Evolutionary conservation across 352 stramenopile genomes (phyloP).

Genomic region (Phytophthora brassicae): DNA sequence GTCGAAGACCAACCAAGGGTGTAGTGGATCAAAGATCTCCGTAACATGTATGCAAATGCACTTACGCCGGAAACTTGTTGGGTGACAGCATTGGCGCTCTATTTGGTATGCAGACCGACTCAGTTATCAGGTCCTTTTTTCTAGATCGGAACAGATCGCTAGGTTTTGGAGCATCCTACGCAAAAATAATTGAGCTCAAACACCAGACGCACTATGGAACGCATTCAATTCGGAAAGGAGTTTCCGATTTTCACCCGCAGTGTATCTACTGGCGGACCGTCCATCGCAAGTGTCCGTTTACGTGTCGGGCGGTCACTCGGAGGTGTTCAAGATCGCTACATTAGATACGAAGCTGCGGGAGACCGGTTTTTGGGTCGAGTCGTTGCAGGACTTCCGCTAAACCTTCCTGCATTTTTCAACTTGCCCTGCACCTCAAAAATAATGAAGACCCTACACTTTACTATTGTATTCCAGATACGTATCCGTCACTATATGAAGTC

Average conservation of each 20-base stretch:
- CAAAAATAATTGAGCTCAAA: not conserved
- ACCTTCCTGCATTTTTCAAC: constrained; percentile 1
- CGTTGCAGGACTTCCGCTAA: constrained; percentile 9
- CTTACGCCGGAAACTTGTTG: constrained; percentile 1
- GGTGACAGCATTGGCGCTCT: not conserved
- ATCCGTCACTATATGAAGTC: not conserved
- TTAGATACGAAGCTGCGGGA: no score
- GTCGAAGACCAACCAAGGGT: constrained; percentile 25
- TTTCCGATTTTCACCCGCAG: constrained; percentile 16
- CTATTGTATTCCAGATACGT: not conserved
- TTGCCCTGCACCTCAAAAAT: constrained; percentile 10
- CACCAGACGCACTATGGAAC: constrained; percentile 8
- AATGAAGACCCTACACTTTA: not conserved
- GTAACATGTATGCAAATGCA: constrained; percentile 20
- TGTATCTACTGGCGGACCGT: constrained; percentile 10
- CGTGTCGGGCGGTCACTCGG: constrained; percentile 9
- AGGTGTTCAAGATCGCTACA: constrained; percentile 12
- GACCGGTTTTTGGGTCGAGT: constrained; percentile 17
- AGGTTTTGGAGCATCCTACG: not conserved
- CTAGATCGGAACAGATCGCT: constrained; percentile 3
- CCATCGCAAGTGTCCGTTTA: constrained; percentile 11
- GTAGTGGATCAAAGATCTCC: constrained; percentile 8
- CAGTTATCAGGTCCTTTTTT: not conserved
- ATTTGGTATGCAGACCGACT: constrained; percentile 1
- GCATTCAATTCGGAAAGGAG: constrained; percentile 19